Evolutionary conservation across 306 rosid species (phyloP).

Genomic region (Ormosia emarginata): DNA sequence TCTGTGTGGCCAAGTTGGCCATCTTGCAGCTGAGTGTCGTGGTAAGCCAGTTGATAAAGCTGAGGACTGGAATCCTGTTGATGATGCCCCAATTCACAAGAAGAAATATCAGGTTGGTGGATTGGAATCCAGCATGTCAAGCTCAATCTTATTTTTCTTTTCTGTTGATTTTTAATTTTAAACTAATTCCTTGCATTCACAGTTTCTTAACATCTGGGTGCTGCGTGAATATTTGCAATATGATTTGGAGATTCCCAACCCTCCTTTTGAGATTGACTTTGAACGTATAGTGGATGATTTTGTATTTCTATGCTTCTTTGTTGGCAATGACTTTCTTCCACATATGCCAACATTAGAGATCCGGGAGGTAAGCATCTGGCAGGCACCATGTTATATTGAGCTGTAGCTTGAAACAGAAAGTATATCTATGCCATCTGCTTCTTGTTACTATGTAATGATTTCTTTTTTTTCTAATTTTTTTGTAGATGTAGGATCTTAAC

Average conservation of each 20-base stretch:
- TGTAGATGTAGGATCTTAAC: not conserved
- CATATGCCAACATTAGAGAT: conserved; percentile 97
- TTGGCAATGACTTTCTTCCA: conserved; percentile 95
- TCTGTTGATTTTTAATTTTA: conserved; percentile 9
- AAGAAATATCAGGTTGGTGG: conserved; percentile 89
- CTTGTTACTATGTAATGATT: not conserved
- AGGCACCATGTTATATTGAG: conserved; percentile 20
- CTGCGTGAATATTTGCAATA: conserved; percentile 86
- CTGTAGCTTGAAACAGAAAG: conserved; percentile 9
- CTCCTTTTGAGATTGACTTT: conserved; percentile 74
- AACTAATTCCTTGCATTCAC: conserved; percentile 25
- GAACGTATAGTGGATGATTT: conserved; percentile 85
- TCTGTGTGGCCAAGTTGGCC: conserved; percentile 89
- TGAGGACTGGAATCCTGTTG: conserved; percentile 56
- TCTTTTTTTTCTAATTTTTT: not conserved
- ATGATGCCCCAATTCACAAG: conserved; percentile 82
- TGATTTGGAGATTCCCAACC: conserved; percentile 67
- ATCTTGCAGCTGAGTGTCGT: conserved; percentile 89
- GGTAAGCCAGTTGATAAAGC: conserved; percentile 56
- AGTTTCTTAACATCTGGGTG: conserved; percentile 88
- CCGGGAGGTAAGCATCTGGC: conserved; percentile 69
- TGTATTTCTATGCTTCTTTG: conserved; percentile 83
- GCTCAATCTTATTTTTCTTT: conserved; percentile 21
- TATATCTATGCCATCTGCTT: conserved; percentile 17
- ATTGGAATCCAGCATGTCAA: conserved; percentile 16